phyloP scores from a whole-genome alignment of 495 filamentous ascomycete genomes.

The Xylaria nigripes region DNA sequence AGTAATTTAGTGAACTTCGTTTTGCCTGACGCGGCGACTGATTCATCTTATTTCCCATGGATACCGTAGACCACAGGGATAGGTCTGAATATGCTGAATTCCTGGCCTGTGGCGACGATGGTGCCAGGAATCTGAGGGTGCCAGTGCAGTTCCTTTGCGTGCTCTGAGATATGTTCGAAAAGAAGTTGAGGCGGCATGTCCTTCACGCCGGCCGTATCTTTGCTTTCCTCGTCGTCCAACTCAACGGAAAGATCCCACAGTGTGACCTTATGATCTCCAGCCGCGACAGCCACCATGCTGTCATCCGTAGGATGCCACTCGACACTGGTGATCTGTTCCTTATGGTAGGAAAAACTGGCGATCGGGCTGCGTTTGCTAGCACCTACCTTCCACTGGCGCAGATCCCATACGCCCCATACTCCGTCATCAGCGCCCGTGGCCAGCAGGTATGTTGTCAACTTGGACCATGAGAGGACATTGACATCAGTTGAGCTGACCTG shows the following conservation, averaged over 20 bases:
- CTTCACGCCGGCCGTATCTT: slow-evolving; percentile 73
- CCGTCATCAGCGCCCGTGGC: slow-evolving; percentile 93
- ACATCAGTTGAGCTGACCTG: slow-evolving; percentile 77
- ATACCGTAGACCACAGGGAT: slow-evolving; percentile 40
- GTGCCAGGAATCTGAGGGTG: slow-evolving; percentile 93
- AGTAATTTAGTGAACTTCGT: no score
- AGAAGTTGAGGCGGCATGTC: slow-evolving; percentile 91
- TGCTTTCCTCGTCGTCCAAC: slow-evolving; percentile 91
- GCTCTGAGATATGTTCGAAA: slow-evolving; percentile 93
- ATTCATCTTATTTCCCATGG: slow-evolving; percentile 17
- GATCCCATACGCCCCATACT: slow-evolving; percentile 91
- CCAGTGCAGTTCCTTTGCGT: slow-evolving; percentile 93
- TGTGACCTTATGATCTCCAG: slow-evolving; percentile 88
- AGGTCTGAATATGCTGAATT: slow-evolving; percentile 67
- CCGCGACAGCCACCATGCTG: slow-evolving; percentile 84
- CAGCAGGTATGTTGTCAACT: slow-evolving; percentile 75
- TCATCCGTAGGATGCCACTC: slow-evolving; percentile 98
- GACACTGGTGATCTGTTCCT: slow-evolving; percentile 87
- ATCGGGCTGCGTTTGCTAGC: slow-evolving; percentile 57
- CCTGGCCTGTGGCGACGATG: slow-evolving; percentile 80
- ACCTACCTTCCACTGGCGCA: slow-evolving; percentile 75
- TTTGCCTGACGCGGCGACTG: not conserved
- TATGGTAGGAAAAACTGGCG: slow-evolving; percentile 87
- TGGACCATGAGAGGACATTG: slow-evolving; percentile 93
- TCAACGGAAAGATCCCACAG: slow-evolving; percentile 97